These are phyloP conservation scores for Xylaria curta DNA, from an alignment of 495 filamentous ascomycete genomes.

Conservation along the genomic window DNA sequence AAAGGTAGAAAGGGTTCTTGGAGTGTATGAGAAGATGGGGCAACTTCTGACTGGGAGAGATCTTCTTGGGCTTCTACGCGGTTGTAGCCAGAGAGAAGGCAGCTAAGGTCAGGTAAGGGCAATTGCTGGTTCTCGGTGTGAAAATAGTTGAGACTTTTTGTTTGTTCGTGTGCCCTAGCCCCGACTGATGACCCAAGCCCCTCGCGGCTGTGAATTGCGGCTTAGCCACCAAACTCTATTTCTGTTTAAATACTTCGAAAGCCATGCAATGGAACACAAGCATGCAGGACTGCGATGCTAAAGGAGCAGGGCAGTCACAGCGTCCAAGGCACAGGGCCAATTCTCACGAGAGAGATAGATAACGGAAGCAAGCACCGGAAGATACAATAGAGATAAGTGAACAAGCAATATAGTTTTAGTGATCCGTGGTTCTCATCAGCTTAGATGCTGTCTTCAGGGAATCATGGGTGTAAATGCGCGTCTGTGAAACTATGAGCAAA, in stretches of 20 bases:
- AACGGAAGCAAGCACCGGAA: neutral
- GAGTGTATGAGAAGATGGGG: neutral
- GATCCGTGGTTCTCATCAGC: neutral
- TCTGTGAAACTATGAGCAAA: constrained; percentile 3
- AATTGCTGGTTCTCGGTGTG: neutral
- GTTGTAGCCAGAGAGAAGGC: neutral
- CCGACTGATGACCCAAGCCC: neutral
- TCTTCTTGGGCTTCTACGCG: neutral
- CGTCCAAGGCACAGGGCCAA: neutral
- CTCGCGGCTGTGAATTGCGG: constrained; percentile 6
- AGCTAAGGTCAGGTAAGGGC: neutral
- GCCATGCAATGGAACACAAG: neutral
- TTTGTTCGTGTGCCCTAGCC: neutral
- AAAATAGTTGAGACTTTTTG: neutral
- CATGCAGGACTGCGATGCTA: neutral
- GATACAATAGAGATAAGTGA: neutral
- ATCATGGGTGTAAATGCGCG: neutral
- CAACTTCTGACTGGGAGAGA: neutral
- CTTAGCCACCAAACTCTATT: neutral
- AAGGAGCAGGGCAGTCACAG: neutral
- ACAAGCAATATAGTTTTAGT: neutral
- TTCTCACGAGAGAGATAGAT: neutral
- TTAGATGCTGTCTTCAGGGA: constrained; percentile 5
- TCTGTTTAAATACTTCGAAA: neutral
- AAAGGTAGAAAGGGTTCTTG: neutral